phyloP scores from a whole-genome alignment of 208 protist species.

The Leishmania lainsoni region DNA sequence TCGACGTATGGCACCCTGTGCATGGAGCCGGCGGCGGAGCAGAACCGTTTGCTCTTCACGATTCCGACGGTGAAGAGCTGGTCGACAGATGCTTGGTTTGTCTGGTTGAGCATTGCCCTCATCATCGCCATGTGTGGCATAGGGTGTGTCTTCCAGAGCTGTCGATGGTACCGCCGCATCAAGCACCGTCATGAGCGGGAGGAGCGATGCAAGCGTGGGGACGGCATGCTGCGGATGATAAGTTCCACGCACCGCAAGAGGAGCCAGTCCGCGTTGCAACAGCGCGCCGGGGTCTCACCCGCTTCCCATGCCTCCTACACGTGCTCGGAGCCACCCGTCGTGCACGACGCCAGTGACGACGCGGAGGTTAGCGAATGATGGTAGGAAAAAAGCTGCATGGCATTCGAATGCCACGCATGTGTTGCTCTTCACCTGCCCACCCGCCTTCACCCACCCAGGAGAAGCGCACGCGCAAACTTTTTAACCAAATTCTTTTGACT shows the following conservation, averaged over 20 bases:
- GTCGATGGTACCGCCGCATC: constrained; percentile 27
- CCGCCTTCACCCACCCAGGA: not conserved
- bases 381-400: not conserved
- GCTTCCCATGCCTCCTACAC: too few species aligned
- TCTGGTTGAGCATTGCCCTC: constrained; percentile 30
- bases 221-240: constrained; percentile 6
- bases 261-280: too few species aligned
- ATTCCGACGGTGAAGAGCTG: constrained; percentile 27
- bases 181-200: constrained; percentile 22
- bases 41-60: constrained; percentile 4
- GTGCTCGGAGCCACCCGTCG: not conserved
- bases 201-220: constrained; percentile 3
- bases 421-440: not conserved
- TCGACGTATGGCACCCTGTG: constrained; percentile 7
- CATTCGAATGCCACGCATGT: not conserved
- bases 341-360: not conserved
- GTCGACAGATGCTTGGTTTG: constrained; percentile 38
- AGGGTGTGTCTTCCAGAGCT: constrained; percentile 12
- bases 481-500: not conserved
- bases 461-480: not conserved
- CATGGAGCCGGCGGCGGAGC: constrained; percentile 8
- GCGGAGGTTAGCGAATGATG: not conserved
- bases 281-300: not conserved
- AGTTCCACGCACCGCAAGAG: constrained; percentile 3
- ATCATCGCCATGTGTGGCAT: constrained; percentile 4